Evolutionary conservation across 2,329 filamentous ascomycete genomes (phyloP), one percentile per base, ranked within the genome.

Genomic region (Chrysosporium queenslandicum): DNA sequence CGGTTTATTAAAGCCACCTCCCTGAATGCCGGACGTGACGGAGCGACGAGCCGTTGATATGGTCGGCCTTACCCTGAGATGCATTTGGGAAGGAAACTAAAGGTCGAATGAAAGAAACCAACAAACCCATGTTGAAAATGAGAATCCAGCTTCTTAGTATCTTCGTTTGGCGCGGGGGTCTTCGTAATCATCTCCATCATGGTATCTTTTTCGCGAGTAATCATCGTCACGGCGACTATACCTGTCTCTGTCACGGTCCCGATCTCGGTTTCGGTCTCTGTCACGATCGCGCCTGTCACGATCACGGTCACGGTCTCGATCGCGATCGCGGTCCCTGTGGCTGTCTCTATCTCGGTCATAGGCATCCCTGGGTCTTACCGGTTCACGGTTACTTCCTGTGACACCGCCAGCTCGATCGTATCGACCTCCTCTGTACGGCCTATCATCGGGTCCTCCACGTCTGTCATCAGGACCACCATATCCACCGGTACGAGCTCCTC

Each of bases 321-420:
- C 80, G 63, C 81, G 79, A 41, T 74, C 71, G 50, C 75, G 70
- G 56, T 76, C 70, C 61, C 66, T 71, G 61, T 78, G 75, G 56
- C 78, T 72, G 60, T 74, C 71, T 56, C 70, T 63, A 48, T 73
- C 69, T 51, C 71, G 65, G 46, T 71, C 68, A 69, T 79, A 78
- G 60, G 76, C 76, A 66, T 83, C 81, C 62, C 82, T 71, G 50
- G 81, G 80, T 63, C 85, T 83, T 66, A 92, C 80, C 56, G 87
- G 87, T 67, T 94, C 88, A 69, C 85, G 85, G 71, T 94, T 92
- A 72, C 86, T 86, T 59, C 86, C 86, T 53, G 81, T 84, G 40
- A 74, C 71, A 55, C 80, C 76, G 58, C 41, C 34, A 20, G 37
- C 18, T 47, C 80, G 75, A 60, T 77, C 74, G 60, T 73, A 72